phyloP scores from a whole-genome alignment of 2,329 filamentous ascomycete genomes.

The Diplodia sapinea region DNA sequence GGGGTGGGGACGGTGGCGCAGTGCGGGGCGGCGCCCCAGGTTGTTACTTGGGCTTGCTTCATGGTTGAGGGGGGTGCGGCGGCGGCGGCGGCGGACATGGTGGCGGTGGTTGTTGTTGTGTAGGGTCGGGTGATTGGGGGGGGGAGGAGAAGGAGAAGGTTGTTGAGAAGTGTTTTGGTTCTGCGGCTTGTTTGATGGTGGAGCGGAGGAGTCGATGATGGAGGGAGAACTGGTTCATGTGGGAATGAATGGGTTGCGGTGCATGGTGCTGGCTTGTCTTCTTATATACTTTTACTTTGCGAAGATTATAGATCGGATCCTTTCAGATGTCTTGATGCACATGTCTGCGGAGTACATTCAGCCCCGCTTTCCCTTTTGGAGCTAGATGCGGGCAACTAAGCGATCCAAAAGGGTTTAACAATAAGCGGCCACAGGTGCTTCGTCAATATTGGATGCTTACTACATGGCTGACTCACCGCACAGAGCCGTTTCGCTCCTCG shows the following conservation, averaged over 20 bases:
- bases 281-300: too few relatives aligned
- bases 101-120: background rate
- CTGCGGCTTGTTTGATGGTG: too few relatives aligned
- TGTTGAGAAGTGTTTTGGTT: too few relatives aligned
- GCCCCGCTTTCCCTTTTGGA: background rate
- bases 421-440: background rate
- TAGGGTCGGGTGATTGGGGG: background rate
- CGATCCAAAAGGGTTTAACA: too few relatives aligned
- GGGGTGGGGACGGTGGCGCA: conserved; percentile 41
- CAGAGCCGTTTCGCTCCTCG: background rate
- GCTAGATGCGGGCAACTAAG: too few relatives aligned
- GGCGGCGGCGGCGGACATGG: background rate
- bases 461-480: background rate
- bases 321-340: too few relatives aligned
- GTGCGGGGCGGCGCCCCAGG: conserved; percentile 48
- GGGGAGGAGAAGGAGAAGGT: too few relatives aligned
- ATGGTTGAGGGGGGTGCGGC: conserved; percentile 35
- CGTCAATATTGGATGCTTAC: background rate
- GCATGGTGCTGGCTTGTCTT: too few relatives aligned
- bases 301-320: too few relatives aligned
- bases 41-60: conserved; percentile 50
- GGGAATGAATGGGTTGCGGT: too few relatives aligned
- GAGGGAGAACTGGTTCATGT: too few relatives aligned
- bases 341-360: background rate
- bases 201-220: too few relatives aligned